Conservation (phyloP, 257 asterid species). For the Buddleja alternifolia region DNA sequence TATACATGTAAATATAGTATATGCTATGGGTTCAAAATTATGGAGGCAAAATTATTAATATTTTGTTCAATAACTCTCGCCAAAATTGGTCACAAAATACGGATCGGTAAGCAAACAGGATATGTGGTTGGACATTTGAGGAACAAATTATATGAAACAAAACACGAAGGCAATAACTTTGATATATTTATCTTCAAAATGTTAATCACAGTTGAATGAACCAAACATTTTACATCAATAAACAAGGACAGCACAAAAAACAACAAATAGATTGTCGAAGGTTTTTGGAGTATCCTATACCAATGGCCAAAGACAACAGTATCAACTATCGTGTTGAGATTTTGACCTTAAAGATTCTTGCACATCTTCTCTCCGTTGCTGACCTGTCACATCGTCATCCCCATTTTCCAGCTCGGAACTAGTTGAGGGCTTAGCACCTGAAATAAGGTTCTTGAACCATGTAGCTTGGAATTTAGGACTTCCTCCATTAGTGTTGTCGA, state of each 20-base stretch:
- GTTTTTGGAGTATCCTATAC: background rate
- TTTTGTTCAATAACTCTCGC: too few relatives aligned
- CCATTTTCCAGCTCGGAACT: conserved; percentile 45
- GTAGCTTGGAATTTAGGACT: conserved; percentile 49
- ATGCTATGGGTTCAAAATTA: too few relatives aligned
- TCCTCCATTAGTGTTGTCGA: conserved; percentile 46
- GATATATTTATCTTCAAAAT: conserved; percentile 24
- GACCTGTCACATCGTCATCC: conserved; percentile 38
- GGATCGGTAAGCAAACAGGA: too few relatives aligned
- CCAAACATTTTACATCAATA: conserved; percentile 34
- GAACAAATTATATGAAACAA: background rate
- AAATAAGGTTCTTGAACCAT: conserved; percentile 58
- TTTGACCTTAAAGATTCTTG: conserved; percentile 39
- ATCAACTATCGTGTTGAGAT: conserved; percentile 26
- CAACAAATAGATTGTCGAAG: conserved; percentile 14
- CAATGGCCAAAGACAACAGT: background rate
- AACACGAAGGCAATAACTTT: conserved; percentile 13
- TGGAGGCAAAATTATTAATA: too few relatives aligned
- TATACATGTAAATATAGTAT: too few relatives aligned
- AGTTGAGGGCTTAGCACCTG: conserved; percentile 55
- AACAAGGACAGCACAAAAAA: background rate
- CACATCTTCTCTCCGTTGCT: conserved; percentile 35
- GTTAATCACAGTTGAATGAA: conserved; percentile 18
- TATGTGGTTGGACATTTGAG: too few relatives aligned
- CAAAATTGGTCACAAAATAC: too few relatives aligned